These are phyloP conservation scores for Candolleomyces aberdarensis DNA, from an alignment of 768 basidiomycete species.

Conservation along the genomic window DNA sequence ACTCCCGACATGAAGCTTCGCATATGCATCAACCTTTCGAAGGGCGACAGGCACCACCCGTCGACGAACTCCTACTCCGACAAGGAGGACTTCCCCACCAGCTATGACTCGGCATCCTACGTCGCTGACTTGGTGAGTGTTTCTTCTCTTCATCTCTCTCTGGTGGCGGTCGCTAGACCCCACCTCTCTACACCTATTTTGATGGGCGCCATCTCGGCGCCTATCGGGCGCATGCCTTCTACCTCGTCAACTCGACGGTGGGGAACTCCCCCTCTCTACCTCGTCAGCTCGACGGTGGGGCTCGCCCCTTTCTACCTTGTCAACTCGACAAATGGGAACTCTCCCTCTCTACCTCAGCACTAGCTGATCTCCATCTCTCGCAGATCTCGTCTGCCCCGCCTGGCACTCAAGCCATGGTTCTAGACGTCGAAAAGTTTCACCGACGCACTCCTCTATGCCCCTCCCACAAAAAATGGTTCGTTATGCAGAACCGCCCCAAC, in stretches of 20 bases:
- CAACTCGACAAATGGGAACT: background rate
- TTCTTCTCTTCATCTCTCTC: conserved; percentile 20
- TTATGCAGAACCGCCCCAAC: conserved; percentile 17
- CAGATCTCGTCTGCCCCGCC: conserved; percentile 20
- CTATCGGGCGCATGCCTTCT: no score
- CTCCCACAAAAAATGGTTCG: conserved; percentile 30
- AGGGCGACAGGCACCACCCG: background rate
- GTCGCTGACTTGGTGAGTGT: conserved; percentile 23
- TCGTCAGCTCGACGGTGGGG: conserved; percentile 3
- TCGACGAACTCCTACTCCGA: conserved; percentile 21
- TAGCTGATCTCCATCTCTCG: background rate
- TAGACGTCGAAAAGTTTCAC: conserved; percentile 33
- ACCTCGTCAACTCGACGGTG: conserved; percentile 15
- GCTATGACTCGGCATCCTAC: conserved; percentile 20
- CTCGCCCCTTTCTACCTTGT: background rate
- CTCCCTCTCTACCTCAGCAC: background rate
- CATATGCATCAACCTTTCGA: conserved; percentile 25
- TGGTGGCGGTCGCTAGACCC: conserved; percentile 23
- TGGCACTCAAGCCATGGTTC: conserved; percentile 25
- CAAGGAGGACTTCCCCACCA: conserved; percentile 21
- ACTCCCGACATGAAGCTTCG: conserved; percentile 18
- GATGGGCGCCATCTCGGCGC: conserved; percentile 25
- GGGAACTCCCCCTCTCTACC: conserved; percentile 14
- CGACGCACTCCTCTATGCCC: conserved; percentile 28
- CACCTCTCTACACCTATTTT: conserved; percentile 15